A percentile compares a stretch with the other conserved stretches of the same genome.
Conservation (phyloP, 179 eudicot species). For the Corrigiola litoralis region DNA sequence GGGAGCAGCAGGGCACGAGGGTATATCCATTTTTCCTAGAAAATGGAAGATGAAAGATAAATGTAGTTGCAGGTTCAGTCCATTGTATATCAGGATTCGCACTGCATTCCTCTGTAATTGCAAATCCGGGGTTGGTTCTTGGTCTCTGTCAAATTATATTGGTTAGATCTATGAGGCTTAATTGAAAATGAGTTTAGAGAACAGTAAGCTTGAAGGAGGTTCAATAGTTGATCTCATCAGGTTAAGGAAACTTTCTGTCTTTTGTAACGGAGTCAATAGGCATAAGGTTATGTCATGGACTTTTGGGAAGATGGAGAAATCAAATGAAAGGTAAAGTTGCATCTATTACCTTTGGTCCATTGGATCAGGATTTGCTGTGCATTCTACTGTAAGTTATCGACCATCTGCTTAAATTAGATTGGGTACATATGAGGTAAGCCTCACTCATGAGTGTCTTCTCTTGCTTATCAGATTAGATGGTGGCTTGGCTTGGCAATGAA, state of each 20-base stretch:
- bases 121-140: background rate
- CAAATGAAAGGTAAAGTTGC: background rate
- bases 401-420: background rate
- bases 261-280: background rate
- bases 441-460: background rate
- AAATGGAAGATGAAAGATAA: too few relatives aligned
- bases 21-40: too few relatives aligned
- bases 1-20: too few relatives aligned
- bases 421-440: background rate
- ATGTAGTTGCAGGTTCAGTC: too few relatives aligned
- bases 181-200: background rate
- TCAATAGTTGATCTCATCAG: background rate
- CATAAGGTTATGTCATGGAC: background rate
- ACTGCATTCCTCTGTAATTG: too few relatives aligned
- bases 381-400: background rate
- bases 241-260: background rate
- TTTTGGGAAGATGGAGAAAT: background rate
- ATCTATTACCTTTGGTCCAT: too few relatives aligned
- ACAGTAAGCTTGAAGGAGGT: background rate
- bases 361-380: too few relatives aligned
- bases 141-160: too few relatives aligned
- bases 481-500: background rate
- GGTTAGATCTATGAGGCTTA: too few relatives aligned
- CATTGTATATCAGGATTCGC: too few relatives aligned
- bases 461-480: background rate